Evolutionary conservation across 148 eudicot genomes (phyloP).

Genomic region (Silene uniflora): DNA sequence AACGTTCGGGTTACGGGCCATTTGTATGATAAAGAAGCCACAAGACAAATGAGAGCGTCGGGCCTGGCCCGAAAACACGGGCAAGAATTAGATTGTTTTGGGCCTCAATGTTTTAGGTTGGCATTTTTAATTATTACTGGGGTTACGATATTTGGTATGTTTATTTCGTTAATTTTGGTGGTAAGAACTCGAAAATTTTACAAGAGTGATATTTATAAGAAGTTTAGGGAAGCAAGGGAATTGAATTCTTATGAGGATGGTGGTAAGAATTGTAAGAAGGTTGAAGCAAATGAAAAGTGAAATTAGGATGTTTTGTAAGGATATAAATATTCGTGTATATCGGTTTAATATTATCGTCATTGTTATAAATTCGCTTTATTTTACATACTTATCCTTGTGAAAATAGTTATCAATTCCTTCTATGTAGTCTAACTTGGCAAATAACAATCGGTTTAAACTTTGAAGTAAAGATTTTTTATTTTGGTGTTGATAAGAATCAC

Average conservation of each 20-base stretch:
- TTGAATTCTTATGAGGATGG: not conserved
- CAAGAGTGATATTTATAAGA: conserved; percentile 39
- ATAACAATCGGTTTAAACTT: too few species aligned
- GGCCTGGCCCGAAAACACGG: conserved; percentile 20
- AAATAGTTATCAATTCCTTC: too few species aligned
- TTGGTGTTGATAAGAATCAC: too few species aligned
- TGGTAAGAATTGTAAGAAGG: conserved; percentile 3
- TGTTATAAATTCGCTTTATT: not conserved
- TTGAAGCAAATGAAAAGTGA: not conserved
- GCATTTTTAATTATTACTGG: conserved; percentile 40
- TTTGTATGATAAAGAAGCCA: conserved; percentile 36
- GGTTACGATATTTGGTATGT: conserved; percentile 30
- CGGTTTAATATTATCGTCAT: not conserved
- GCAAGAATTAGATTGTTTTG: conserved; percentile 30
- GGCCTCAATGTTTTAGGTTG: conserved; percentile 29
- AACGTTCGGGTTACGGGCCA: conserved; percentile 37
- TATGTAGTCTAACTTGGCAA: too few species aligned
- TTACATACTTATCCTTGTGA: too few species aligned
- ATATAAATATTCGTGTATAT: not conserved
- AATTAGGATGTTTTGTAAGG: not conserved
- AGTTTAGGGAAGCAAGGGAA: conserved; percentile 29
- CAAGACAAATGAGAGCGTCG: conserved; percentile 16
- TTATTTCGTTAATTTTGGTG: conserved; percentile 36
- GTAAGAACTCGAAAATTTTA: conserved; percentile 38
- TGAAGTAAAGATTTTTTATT: too few species aligned